Evolutionary conservation across 805 yeast genomes (phyloP), one percentile per base, ranked within the genome.

Genomic region (Lipomyces orientalis): DNA sequence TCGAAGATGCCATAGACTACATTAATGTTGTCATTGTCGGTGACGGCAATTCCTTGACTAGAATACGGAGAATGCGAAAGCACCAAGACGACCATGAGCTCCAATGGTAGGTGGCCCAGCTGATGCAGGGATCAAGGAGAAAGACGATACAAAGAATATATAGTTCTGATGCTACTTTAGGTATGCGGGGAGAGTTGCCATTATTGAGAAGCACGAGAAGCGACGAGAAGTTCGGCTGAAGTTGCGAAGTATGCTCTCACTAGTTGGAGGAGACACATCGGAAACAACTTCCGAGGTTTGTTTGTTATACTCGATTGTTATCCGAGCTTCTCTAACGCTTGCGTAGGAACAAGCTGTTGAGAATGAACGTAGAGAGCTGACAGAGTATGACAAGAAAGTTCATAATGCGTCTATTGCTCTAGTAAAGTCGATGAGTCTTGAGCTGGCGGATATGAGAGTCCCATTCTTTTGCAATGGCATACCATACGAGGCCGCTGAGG

Each of bases 81-180:
- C 67, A 69, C 31, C 72, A 69, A 33, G 66, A 67, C 14, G 68
- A 58, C 6, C 70, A 69, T 37, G 72, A 69, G 35, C 54, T 46
- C 46, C 67, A 58, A 58, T 69, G 72, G 72, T 67, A 25, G 6
- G 54, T 55, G 7, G 9, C 10, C 29, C 29, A 25, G 29, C 29
- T 25, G 29, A 3, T 2, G 29, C 29, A 25, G 29, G 29, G 29
- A 25, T 25, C 29, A 25, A 25, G 29, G 29, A 25, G 12, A 33
- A 55, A 9, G 2, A 12, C 22, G 34, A 3, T 3, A 35, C n/a
- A 14, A 16, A 43, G n/a, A n/a, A 14, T 16, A 16, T 61, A n/a
- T 16, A 14, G 10, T 60, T 4, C 52, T 55, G 10, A 43, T 58
- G 16, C 31, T 9, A 12, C 25, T 9, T 9, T 46, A 68, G 71